Evolutionary conservation across 805 yeast species (phyloP).

Genomic region (Brettanomyces naardenensis): DNA sequence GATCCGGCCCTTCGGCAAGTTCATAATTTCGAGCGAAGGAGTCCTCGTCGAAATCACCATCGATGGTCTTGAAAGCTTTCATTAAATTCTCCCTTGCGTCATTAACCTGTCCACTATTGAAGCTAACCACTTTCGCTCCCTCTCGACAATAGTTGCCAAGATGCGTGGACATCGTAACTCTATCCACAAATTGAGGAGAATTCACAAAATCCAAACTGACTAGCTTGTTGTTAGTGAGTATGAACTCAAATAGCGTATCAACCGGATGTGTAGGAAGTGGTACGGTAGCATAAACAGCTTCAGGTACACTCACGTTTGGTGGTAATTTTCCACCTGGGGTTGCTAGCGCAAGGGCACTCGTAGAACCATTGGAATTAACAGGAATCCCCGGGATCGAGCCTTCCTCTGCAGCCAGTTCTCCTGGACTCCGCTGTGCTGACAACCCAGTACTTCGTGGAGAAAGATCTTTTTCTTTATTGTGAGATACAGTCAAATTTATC

Average conservation of each 20-base stretch:
- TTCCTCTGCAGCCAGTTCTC: neutral
- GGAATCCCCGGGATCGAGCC: neutral
- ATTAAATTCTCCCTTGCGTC: conserved; percentile 7
- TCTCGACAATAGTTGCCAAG: conserved; percentile 17
- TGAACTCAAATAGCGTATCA: conserved; percentile 13
- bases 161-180: conserved; percentile 13
- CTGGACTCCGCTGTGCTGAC: neutral
- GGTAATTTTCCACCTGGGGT: neutral
- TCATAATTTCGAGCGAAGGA: neutral
- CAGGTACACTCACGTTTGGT: neutral
- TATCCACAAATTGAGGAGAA: conserved; percentile 9
- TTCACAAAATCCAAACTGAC: conserved; percentile 13
- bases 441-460: neutral
- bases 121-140: conserved; percentile 8
- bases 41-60: conserved; percentile 12
- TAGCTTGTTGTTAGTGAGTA: conserved; percentile 12
- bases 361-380: neutral
- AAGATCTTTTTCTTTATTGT: neutral
- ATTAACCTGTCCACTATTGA: conserved; percentile 4
- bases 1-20: neutral
- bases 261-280: conserved; percentile 15
- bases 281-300: conserved; percentile 3
- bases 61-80: conserved; percentile 11
- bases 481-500: neutral
- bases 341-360: neutral